Percentiles rank a stretch among this genome's conserved stretches.
phyloP scores from a whole-genome alignment of 108 stramenopile genomes.

The Chaetoceros muelleri region DNA sequence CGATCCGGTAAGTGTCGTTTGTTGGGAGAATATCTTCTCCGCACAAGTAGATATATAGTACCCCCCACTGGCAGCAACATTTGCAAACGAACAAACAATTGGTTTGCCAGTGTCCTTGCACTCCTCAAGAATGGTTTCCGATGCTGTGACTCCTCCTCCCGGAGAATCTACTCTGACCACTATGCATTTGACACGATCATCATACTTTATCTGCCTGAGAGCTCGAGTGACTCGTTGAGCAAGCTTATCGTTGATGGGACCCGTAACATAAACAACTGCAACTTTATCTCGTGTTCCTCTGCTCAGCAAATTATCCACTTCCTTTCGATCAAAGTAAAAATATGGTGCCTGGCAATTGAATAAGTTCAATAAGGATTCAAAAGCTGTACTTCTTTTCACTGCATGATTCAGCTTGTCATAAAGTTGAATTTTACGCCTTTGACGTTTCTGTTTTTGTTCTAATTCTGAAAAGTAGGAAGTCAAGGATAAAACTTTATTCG shows the following conservation, averaged over 20 bases:
- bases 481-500: neutral
- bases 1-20: slow-evolving; percentile 63
- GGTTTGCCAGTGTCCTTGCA: slow-evolving; percentile 41
- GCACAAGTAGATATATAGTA: slow-evolving; percentile 60
- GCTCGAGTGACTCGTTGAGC: slow-evolving; percentile 32
- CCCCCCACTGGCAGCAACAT: slow-evolving; percentile 68
- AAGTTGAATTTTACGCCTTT: neutral
- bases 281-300: slow-evolving; percentile 30
- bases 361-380: neutral
- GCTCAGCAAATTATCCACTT: neutral
- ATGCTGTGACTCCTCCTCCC: slow-evolving; percentile 57
- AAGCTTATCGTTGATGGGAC: slow-evolving; percentile 34
- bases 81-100: slow-evolving; percentile 56
- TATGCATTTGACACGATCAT: slow-evolving; percentile 40
- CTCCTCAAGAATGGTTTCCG: slow-evolving; percentile 59
- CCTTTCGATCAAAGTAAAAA: too few relatives aligned
- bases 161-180: slow-evolving; percentile 62
- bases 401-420: neutral
- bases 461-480: neutral
- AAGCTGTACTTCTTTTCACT: neutral
- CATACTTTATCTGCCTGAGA: slow-evolving; percentile 41
- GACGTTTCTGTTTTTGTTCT: neutral
- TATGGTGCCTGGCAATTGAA: too few relatives aligned
- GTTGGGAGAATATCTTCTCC: slow-evolving; percentile 53
- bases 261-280: slow-evolving; percentile 46